Evolutionary conservation across 345 rosid genomes (phyloP).

Genomic region (Salix arbutifolia): DNA sequence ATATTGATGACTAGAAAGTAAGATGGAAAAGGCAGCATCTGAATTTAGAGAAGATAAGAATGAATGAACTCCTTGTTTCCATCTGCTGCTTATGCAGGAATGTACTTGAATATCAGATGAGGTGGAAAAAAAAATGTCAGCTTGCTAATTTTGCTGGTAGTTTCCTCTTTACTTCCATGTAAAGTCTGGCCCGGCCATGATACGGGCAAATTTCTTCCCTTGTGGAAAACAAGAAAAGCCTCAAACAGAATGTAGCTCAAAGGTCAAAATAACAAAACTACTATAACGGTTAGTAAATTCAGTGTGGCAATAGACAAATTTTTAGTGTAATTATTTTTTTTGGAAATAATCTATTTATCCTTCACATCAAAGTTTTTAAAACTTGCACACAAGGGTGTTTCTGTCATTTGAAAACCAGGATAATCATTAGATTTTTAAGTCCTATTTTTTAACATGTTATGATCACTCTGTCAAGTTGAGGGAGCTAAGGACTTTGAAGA

Average conservation of each 20-base stretch:
- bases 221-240: neutral
- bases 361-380: too few species aligned
- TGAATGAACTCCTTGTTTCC: neutral
- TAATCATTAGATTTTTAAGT: too few species aligned
- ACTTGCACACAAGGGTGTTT: too few species aligned
- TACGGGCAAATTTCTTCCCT: neutral
- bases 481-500: too few species aligned
- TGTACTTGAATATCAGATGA: neutral
- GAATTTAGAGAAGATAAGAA: neutral
- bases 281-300: too few species aligned
- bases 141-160: neutral
- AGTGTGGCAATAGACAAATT: too few species aligned
- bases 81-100: neutral
- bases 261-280: neutral
- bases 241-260: neutral
- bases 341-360: too few species aligned
- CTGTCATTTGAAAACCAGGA: too few species aligned
- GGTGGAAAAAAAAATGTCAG: neutral
- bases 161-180: neutral
- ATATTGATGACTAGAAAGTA: conserved; percentile 46
- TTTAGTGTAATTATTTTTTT: too few species aligned
- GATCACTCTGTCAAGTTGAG: too few species aligned
- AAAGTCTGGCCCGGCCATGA: neutral
- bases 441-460: too few species aligned
- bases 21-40: conserved; percentile 7